A percentile compares a stretch with the other conserved stretches of the same genome.
Conservation (phyloP, 164 flowering plant species). For the Magnolia kwangsiensis region DNA sequence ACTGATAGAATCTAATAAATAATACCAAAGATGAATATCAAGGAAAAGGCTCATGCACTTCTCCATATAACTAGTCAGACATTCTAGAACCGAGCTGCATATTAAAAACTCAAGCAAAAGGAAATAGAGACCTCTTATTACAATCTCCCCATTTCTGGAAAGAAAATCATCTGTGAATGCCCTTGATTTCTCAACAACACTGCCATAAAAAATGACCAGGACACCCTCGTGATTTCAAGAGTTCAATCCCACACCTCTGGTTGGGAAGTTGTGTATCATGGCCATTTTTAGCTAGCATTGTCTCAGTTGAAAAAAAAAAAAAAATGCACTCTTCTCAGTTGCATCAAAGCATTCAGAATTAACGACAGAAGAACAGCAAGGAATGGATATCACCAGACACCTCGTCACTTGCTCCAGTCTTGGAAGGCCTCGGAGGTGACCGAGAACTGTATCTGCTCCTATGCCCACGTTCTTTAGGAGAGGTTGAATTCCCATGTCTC, state of each 20-base stretch:
- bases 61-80: too few relatives aligned
- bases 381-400: slow-evolving; percentile 59
- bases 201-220: neutral
- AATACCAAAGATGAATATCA: too few relatives aligned
- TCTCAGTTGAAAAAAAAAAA: too few relatives aligned
- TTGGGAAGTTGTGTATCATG: too few relatives aligned
- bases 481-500: slow-evolving; percentile 41
- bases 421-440: slow-evolving; percentile 47
- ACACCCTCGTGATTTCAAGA: neutral
- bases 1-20: too few relatives aligned
- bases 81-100: too few relatives aligned
- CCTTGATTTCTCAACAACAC: neutral
- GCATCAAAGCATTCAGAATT: neutral
- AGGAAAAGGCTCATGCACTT: too few relatives aligned
- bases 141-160: too few relatives aligned
- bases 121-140: too few relatives aligned
- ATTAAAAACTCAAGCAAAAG: too few relatives aligned
- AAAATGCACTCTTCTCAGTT: neutral
- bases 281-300: too few relatives aligned
- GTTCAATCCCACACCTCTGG: neutral
- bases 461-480: slow-evolving; percentile 45
- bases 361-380: neutral
- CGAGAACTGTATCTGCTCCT: slow-evolving; percentile 39
- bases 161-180: neutral
- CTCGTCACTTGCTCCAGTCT: slow-evolving; percentile 49